Evolutionary conservation across 441 rosid genomes (phyloP), one percentile per base, ranked within the genome.

Genomic region (Pelargonium exstipulatum): DNA sequence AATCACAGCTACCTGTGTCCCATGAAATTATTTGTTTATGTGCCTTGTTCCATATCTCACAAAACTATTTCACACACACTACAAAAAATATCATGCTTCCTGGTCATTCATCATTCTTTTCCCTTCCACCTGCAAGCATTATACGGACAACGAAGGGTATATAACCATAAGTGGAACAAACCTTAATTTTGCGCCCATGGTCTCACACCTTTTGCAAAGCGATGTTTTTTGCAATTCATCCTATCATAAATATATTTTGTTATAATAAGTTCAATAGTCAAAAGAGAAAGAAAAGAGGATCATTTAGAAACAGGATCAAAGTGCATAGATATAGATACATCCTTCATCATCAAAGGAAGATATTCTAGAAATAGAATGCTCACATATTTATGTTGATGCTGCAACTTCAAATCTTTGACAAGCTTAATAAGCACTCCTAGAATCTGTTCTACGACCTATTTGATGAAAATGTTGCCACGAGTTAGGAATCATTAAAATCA

Each of bases 151-250:
- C 12, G 8, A 26, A 10, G 35, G 32, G 37, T 58, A 18, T 16
- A 26, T 10, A 68, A 67, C 8, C 64, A 17, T 1, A 71, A 64
- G 51, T 26, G 60, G 43, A 63, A 75, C 87, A 57, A 71, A 95
- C 99, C 99, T 90, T 76, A 92, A 62, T 80, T 95, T 95, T 66
- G 97, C 97, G 57, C 80, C 87, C 98, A 95, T 91, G 71, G 98
- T 92, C 83, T 89, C 98, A 71, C 99, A 95, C 77, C 92, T 86
- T 80, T 92, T 92, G 81, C 92, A 89, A 62, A 92, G 78, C 98
- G 95, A 95, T 18, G 91, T 89, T 75, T 91, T 90, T 71, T 92
- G 97, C 71, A 90, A 81, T 64, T 95, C 95, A 85, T 95, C 96
- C 98, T 90, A 26, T 26, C 32, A 26, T 3, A 72, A 35, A 74